Base-by-base conservation (phyloP, 139 green algal genomes). In the Haematococcus lacustris region DNA sequence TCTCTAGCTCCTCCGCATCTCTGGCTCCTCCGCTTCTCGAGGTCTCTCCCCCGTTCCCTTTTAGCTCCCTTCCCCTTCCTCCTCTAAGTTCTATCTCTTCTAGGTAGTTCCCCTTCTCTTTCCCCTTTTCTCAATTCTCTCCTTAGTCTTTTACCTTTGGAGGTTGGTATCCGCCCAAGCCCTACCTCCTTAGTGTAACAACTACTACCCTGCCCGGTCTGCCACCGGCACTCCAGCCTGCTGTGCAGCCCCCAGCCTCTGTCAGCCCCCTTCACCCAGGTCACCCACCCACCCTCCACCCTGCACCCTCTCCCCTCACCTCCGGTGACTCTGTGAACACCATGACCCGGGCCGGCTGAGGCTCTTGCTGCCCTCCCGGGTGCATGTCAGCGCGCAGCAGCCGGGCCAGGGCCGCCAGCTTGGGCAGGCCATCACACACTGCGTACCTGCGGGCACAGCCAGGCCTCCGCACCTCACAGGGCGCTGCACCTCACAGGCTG, bases 381-480 rank as follows among this genome's bases (percentile, higher is more conserved):
- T 74, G 68, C 51, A 93, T 71, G 71, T 93, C 90, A 1, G 41
- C 60, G 0, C 87, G 77, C 26, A 95, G 73, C 51, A 86, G 77
- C 38, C 80, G 74, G 3, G 80, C 80, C 53, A 95, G 77, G 3
- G 81, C 79, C 0, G 83, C 83, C 62, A 93, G 67, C 47, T 84
- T 82, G 47, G 70, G 69, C 1, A 60, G 13, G 1, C 43, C 30
- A 0, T 76, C 71, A 25, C 81, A 73, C 38, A 90, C 81, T 0
- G 92, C 81, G 69, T 80, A 87, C 37, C 78, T 84, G 66, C 6
- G 6, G 6, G 3, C 13, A 28, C 61, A 68, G 33, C 6, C 57
- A 35, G 28, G 25, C 17, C 25, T 26, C 5, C 7, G 4, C 61
- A 40, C 7, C 21, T 64, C 4, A 30, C 53, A 30, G 21, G 17